phyloP scores from a whole-genome alignment of 2,329 filamentous ascomycete species.

The Macrophomina pseudophaseolina region DNA sequence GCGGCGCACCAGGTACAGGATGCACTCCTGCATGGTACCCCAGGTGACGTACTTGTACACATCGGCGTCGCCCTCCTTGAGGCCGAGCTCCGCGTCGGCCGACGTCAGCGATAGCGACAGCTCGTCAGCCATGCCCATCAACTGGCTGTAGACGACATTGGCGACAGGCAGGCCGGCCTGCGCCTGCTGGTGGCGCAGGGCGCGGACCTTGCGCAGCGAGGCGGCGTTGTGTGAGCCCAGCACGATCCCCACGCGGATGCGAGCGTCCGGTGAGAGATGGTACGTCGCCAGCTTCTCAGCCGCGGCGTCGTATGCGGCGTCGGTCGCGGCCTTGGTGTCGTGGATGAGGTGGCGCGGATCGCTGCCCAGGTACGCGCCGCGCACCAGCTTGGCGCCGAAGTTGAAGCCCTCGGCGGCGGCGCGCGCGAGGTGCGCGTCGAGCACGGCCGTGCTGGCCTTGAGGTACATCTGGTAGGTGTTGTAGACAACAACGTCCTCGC shows the following conservation, averaged over 20 bases:
- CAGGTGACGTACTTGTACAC: conserved; percentile 64
- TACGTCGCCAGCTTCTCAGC: conserved; percentile 64
- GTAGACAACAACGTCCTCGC: conserved; percentile 67
- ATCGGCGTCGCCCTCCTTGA: conserved; percentile 33
- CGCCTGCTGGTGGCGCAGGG: conserved; percentile 48
- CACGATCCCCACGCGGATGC: conserved; percentile 60
- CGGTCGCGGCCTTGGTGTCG: conserved; percentile 60
- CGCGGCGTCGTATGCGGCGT: conserved; percentile 71
- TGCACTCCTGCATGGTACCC: conserved; percentile 71
- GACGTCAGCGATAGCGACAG: conserved; percentile 63
- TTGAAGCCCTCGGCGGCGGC: conserved; percentile 57
- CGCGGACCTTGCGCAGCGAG: conserved; percentile 64
- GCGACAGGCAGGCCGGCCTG: conserved; percentile 50
- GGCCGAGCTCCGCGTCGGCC: conserved; percentile 38
- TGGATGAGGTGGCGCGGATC: conserved; percentile 59
- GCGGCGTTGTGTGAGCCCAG: conserved; percentile 82
- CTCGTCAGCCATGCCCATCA: conserved; percentile 96
- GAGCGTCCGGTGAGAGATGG: conserved; percentile 45
- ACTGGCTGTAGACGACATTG: conserved; percentile 71
- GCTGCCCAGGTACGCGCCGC: conserved; percentile 61
- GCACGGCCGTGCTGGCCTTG: conserved; percentile 50
- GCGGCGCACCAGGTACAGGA: conserved; percentile 70
- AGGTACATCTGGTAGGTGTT: conserved; percentile 66
- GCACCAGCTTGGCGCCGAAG: conserved; percentile 62
- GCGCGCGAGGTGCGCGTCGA: conserved; percentile 52